Conservation (phyloP, 2,329 filamentous ascomycete species). For the Paracorniculantispora psalliotae region DNA sequence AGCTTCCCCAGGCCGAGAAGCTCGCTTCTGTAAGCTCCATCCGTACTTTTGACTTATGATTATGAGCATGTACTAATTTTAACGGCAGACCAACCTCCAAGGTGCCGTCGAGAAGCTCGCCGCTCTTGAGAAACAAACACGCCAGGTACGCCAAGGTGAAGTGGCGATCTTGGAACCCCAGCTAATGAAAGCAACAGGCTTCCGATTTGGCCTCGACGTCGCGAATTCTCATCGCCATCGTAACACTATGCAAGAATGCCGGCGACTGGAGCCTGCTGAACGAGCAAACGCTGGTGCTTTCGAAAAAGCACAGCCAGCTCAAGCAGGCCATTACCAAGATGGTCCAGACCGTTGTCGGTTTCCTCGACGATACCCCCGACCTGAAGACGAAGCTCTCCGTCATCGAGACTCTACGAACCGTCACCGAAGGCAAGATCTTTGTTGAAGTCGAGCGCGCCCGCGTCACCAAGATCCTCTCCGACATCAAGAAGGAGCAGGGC, state of each 20-base stretch:
- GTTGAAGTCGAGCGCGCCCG: slow-evolving; percentile 97
- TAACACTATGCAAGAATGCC: slow-evolving; percentile 89
- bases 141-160: slow-evolving; percentile 62
- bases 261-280: slow-evolving; percentile 93
- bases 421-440: slow-evolving; percentile 99
- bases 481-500: slow-evolving; percentile 96
- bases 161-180: neutral
- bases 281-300: slow-evolving; percentile 90
- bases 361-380: slow-evolving; percentile 80
- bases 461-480: slow-evolving; percentile 88
- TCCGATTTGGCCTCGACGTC: slow-evolving; percentile 96
- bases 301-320: slow-evolving; percentile 99
- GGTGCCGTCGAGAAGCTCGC: slow-evolving; percentile 91
- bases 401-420: slow-evolving; percentile 91
- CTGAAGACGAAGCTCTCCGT: slow-evolving; percentile 85
- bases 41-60: slow-evolving; percentile 15
- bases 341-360: slow-evolving; percentile 93
- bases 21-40: slow-evolving; percentile 70
- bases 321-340: slow-evolving; percentile 99
- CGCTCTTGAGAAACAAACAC: slow-evolving; percentile 88
- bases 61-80: neutral
- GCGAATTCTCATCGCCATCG: slow-evolving; percentile 77
- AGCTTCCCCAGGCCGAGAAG: slow-evolving; percentile 84
- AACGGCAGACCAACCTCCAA: slow-evolving; percentile 65
- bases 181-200: slow-evolving; percentile 52